Evolutionary conservation across 2,329 filamentous ascomycete genomes (phyloP).

Genomic region (Fusarium austroafricanum): DNA sequence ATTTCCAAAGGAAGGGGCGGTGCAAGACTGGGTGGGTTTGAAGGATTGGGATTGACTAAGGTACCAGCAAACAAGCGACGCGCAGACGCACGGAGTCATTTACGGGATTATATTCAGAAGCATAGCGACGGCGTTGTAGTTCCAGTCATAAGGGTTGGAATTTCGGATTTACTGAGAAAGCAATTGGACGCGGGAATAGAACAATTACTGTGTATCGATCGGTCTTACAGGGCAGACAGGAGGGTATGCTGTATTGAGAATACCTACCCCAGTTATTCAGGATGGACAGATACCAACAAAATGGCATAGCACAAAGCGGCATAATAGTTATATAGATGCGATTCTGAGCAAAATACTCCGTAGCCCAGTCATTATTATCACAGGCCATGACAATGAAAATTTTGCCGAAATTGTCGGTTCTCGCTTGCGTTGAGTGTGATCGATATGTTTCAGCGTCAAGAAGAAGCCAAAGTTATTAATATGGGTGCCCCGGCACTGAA

Average conservation of each 20-base stretch:
- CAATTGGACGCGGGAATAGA: background rate
- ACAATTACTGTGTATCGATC: background rate
- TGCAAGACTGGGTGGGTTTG: background rate
- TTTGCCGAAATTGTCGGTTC: slow-evolving; percentile 21
- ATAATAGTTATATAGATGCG: background rate
- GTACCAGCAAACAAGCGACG: background rate
- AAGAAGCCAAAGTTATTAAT: slow-evolving; percentile 17
- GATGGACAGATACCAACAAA: slow-evolving; percentile 17
- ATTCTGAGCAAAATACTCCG: background rate
- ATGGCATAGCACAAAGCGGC: background rate
- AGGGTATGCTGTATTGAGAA: background rate
- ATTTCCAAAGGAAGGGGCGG: background rate
- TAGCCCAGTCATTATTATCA: background rate
- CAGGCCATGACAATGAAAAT: background rate
- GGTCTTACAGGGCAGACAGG: background rate
- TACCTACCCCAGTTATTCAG: background rate
- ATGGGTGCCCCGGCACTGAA: slow-evolving; percentile 11
- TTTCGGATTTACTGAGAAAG: slow-evolving; percentile 1
- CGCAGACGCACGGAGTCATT: background rate
- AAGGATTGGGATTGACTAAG: background rate
- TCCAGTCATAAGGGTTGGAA: slow-evolving; percentile 8
- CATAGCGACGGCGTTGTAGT: slow-evolving; percentile 43
- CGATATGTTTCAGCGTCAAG: slow-evolving; percentile 5
- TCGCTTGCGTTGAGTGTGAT: slow-evolving; percentile 5
- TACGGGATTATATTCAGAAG: slow-evolving; percentile 18